Conservation (phyloP, 2,329 filamentous ascomycete genomes). For the Fusarium brevicatenulatum region DNA sequence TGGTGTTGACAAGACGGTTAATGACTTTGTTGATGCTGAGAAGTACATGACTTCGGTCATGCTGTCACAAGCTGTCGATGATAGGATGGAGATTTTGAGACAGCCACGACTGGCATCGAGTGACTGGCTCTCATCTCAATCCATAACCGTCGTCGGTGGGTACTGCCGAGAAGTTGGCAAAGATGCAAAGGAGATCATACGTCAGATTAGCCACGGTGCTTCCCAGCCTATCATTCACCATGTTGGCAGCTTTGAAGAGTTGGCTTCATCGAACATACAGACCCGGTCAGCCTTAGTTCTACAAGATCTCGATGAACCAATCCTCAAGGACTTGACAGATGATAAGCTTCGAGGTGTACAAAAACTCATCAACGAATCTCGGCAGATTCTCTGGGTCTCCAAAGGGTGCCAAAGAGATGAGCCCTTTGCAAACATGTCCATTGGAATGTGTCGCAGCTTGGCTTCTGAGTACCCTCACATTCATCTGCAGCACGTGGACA, state of each 20-base stretch:
- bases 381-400: conserved; percentile 1
- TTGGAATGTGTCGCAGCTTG: conserved; percentile 11
- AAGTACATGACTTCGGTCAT: conserved; percentile 12
- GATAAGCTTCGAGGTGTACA: conserved; percentile 2
- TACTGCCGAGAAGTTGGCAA: neutral
- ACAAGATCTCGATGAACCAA: conserved; percentile 9
- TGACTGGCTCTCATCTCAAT: neutral
- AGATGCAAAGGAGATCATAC: neutral
- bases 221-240: neutral
- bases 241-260: neutral
- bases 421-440: conserved; percentile 9
- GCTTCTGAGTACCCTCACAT: conserved; percentile 11
- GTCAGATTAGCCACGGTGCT: rapidly evolving
- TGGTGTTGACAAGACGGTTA: neutral
- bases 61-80: neutral
- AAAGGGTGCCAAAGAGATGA: neutral
- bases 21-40: neutral
- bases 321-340: neutral
- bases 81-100: neutral
- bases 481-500: conserved; percentile 4
- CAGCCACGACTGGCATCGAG: neutral
- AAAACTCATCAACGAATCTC: neutral
- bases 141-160: neutral
- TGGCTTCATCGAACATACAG: neutral
- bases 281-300: neutral